These are phyloP conservation scores for Amanita thiersii DNA, from an alignment of 768 basidiomycete genomes.

Conservation along the genomic window DNA sequence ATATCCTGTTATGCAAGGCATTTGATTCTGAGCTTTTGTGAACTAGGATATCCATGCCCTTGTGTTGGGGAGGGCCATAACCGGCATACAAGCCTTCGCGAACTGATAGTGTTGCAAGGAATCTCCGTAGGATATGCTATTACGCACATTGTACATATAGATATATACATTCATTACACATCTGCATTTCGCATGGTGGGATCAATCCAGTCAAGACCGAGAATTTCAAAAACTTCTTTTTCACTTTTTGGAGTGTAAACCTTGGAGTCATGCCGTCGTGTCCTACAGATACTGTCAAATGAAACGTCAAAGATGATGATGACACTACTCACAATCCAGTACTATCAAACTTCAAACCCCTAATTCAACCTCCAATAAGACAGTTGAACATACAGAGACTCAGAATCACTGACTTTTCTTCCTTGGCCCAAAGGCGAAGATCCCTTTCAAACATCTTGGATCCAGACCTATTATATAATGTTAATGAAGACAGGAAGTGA, in stretches of 20 bases:
- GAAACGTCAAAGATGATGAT: neutral
- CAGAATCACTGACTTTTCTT: constrained; percentile 35
- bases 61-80: constrained; percentile 90
- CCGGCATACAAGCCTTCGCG: constrained; percentile 80
- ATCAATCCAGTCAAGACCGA: constrained; percentile 65
- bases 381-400: neutral
- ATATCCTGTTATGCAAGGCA: constrained; percentile 3
- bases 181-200: constrained; percentile 71
- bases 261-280: constrained; percentile 56
- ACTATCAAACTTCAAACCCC: constrained; percentile 81
- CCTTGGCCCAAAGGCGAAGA: constrained; percentile 66
- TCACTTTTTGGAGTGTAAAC: constrained; percentile 55
- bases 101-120: constrained; percentile 40
- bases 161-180: constrained; percentile 23
- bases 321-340: constrained; percentile 56
- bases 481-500: neutral
- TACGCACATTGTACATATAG: constrained; percentile 4
- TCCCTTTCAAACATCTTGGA: constrained; percentile 89
- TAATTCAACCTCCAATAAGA: constrained; percentile 15
- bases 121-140: neutral
- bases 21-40: constrained; percentile 10
- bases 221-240: constrained; percentile 61
- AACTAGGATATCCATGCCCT: constrained; percentile 81
- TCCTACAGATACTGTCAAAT: constrained; percentile 26
- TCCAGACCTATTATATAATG: constrained; percentile 51